Conservation (phyloP, 805 yeast genomes). For the Wickerhamiella cacticola region DNA sequence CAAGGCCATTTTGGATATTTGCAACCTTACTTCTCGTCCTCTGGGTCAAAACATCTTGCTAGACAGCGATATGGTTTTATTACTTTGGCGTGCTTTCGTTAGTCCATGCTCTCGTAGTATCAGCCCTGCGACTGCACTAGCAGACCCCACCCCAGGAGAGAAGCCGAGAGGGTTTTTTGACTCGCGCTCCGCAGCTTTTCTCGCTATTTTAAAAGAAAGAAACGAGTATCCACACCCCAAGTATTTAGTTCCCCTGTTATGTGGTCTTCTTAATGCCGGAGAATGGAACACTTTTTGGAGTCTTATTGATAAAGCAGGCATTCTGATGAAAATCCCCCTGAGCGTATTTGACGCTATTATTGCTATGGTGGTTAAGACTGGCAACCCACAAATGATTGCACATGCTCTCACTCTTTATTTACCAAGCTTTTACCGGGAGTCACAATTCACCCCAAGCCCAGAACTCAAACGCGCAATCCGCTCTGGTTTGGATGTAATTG, state of each 20-base stretch:
- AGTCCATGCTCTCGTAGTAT: conserved; percentile 17
- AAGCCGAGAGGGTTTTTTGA: conserved; percentile 13
- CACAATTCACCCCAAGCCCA: conserved; percentile 13
- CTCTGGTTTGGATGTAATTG: conserved; percentile 20
- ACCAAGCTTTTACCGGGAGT: conserved; percentile 16
- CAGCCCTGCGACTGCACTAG: conserved; percentile 19
- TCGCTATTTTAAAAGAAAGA: conserved; percentile 14
- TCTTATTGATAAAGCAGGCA: conserved; percentile 20
- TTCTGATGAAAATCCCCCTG: conserved; percentile 16
- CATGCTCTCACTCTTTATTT: conserved; percentile 21
- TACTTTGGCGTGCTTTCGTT: conserved; percentile 24
- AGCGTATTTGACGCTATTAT: conserved; percentile 21
- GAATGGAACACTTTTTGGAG: conserved; percentile 27
- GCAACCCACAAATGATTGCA: conserved; percentile 21
- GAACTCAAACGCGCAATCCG: conserved; percentile 13
- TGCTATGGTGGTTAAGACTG: conserved; percentile 25
- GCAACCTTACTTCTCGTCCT: conserved; percentile 21
- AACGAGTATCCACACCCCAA: conserved; percentile 14
- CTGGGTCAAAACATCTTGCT: conserved; percentile 19
- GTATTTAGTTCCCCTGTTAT: conserved; percentile 22
- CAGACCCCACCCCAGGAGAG: conserved; percentile 17
- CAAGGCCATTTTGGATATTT: conserved; percentile 18
- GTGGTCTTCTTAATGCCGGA: conserved; percentile 24
- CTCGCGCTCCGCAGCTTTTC: conserved; percentile 10
- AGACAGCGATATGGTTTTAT: conserved; percentile 19